Evolutionary conservation across 176 grass and related monocot genomes (phyloP), one percentile per base, ranked within the genome.

Genomic region (Chloris gayana): DNA sequence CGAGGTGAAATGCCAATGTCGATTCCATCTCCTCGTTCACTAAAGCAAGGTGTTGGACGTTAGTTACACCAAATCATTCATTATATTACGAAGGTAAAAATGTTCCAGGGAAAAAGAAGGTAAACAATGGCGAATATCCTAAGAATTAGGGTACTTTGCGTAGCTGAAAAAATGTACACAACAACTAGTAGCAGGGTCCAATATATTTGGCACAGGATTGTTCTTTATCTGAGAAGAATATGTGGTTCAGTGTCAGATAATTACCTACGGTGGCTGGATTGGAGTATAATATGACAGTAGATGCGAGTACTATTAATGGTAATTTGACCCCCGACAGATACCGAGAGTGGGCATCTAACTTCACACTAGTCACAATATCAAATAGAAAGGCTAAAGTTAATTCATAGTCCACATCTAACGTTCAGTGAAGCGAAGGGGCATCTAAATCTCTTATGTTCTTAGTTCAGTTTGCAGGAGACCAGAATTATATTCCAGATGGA

Each of bases 401-500:
- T 11, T 50, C 51, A 39, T 58, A 58, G 27, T 38, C 57, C 33
- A 42, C 25, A 80, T n/a, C 7, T 19, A 80, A 18, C 7, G 26
- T 64, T 35, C 35, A 80, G 45, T 38, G 57, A 64, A 59, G 0
- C 37, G 10, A 85, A 85, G 77, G 19, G 76, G 14, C 50, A 82
- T 13, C 82, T 81, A 82, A 37, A 50, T 10, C 1, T 3, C 29
- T 65, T n/a, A n/a, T n/a, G n/a, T 6, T 70, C 31, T 27, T 47
- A 31, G 37, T 59, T 38, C 60, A 49, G 9, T 10, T 57, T 1
- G 65, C 7, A 84, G 81, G 12, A 49, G 4, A 63, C 34, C 13
- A 24, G 45, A 30, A 70, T 59, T 13, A 70, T 54, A 64, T 34
- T 57, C 77, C 44, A 70, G 22, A 59, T 10, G 2, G 21, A 47